Conservation (phyloP, 495 filamentous ascomycete genomes). For the Penicillium waksmanii region DNA sequence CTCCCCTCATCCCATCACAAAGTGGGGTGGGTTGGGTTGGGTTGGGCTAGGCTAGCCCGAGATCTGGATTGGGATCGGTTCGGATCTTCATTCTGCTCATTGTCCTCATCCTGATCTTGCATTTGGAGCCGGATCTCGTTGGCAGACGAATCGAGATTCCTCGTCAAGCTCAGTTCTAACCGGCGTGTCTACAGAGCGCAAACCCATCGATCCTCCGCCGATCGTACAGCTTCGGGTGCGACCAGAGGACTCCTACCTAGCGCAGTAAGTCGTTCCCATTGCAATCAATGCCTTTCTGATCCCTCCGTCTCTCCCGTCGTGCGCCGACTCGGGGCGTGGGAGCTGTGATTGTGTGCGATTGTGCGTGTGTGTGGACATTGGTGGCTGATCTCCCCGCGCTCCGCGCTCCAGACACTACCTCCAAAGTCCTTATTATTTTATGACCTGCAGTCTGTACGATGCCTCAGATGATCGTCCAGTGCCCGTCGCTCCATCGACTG, state of each 20-base stretch:
- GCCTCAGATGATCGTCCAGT: conserved; percentile 62
- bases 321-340: not conserved
- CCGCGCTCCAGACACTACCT: conserved; percentile 61
- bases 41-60: not conserved
- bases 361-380: not conserved
- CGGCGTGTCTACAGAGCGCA: conserved; percentile 62
- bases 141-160: not conserved
- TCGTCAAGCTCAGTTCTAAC: not conserved
- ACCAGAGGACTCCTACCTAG: conserved; percentile 66
- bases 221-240: conserved; percentile 82
- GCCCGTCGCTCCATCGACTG: conserved; percentile 51
- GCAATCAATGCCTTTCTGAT: not conserved
- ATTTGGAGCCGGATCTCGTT: not conserved
- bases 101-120: not conserved
- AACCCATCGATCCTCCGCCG: conserved; percentile 93
- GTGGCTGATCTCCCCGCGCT: conserved; percentile 4
- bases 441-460: conserved; percentile 73
- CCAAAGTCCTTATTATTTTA: conserved; percentile 80
- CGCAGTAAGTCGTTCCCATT: conserved; percentile 57
- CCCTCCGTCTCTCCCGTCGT: not conserved
- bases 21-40: not conserved
- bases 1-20: conserved; percentile 2
- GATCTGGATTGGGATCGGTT: conserved; percentile 33
- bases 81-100: too few species aligned
- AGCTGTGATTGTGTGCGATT: not conserved